phyloP scores from a whole-genome alignment of 2,329 filamentous ascomycete species.

The Penicillium sp. region DNA sequence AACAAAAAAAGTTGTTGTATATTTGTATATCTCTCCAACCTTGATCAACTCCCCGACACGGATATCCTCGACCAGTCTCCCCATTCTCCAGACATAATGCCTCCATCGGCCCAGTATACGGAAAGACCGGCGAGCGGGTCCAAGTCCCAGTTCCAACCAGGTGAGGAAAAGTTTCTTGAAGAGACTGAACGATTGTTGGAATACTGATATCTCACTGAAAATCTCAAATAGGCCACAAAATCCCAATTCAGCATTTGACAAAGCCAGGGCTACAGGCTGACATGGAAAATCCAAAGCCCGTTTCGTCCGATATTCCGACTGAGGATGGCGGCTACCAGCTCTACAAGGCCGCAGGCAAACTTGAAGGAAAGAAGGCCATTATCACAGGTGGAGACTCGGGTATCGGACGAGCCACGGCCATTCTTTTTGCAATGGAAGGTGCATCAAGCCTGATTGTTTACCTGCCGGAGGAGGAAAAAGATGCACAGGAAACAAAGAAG shows the following conservation, averaged over 20 bases:
- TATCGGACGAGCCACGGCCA: conserved; percentile 72
- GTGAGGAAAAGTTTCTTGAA: conserved; percentile 16
- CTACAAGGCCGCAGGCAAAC: conserved; percentile 74
- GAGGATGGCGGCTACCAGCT: conserved; percentile 65
- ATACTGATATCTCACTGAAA: neutral
- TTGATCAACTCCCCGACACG: neutral
- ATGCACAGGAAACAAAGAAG: conserved; percentile 72
- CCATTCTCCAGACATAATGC: conserved; percentile 9
- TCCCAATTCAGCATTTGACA: conserved; percentile 54
- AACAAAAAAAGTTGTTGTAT: neutral
- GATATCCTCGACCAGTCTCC: neutral
- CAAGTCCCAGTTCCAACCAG: conserved; percentile 36
- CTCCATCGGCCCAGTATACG: conserved; percentile 14
- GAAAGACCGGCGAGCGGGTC: conserved; percentile 23
- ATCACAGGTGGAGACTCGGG: conserved; percentile 81
- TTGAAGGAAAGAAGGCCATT: conserved; percentile 70
- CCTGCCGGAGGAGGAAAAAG: conserved; percentile 71
- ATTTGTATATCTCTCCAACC: neutral
- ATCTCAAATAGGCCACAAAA: conserved; percentile 45
- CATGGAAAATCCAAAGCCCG: conserved; percentile 58
- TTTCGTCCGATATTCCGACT: conserved; percentile 65
- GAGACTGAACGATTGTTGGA: neutral
- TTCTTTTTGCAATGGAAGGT: conserved; percentile 79
- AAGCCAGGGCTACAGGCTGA: conserved; percentile 56
- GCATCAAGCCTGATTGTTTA: conserved; percentile 73